Percentiles rank a stretch among this genome's conserved stretches.
Evolutionary conservation across 352 stramenopile genomes (phyloP).

Genomic region (Pythium scleroteichum): DNA sequence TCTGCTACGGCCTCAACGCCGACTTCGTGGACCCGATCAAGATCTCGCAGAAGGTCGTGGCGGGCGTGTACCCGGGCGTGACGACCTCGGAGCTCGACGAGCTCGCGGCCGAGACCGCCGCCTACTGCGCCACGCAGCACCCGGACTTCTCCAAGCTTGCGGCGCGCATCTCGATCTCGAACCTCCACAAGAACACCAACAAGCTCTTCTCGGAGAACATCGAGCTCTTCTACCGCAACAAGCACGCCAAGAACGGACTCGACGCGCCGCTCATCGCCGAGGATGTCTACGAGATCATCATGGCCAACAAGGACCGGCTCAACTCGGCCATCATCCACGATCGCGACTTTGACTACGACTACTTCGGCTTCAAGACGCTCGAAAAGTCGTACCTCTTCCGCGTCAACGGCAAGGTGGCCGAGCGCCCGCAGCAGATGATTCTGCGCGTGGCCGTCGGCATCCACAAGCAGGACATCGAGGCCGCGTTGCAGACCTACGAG

Average conservation of each 20-base stretch:
- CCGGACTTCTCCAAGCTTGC: conserved; percentile 99
- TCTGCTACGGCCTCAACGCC: conserved; percentile 98
- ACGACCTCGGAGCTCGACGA: conserved; percentile 99
- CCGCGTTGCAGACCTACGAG: conserved; percentile 97
- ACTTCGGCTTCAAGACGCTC: conserved; percentile 99
- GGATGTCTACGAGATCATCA: conserved; percentile 95
- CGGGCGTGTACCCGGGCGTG: conserved; percentile 98
- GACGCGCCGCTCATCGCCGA: conserved; percentile 93
- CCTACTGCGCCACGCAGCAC: conserved; percentile 97
- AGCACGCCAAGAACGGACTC: conserved; percentile 95
- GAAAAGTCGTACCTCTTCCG: conserved; percentile 97
- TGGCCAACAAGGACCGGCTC: conserved; percentile 94
- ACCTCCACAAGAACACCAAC: conserved; percentile 99
- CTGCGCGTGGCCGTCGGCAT: conserved; percentile 98
- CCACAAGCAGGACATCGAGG: conserved; percentile 95
- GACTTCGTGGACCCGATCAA: conserved; percentile 96
- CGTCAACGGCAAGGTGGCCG: conserved; percentile 93
- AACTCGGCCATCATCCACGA: conserved; percentile 97
- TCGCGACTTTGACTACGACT: conserved; percentile 98
- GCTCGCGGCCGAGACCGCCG: conserved; percentile 97
- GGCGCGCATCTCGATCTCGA: conserved; percentile 97
- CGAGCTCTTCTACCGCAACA: conserved; percentile 93
- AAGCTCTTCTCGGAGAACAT: conserved; percentile 96
- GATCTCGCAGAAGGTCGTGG: conserved; percentile 99
- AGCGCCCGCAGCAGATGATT: conserved; percentile 99